These are phyloP conservation scores for Cyberlindnera bimundalis DNA, from an alignment of 805 yeast genomes.

Conservation along the genomic window DNA sequence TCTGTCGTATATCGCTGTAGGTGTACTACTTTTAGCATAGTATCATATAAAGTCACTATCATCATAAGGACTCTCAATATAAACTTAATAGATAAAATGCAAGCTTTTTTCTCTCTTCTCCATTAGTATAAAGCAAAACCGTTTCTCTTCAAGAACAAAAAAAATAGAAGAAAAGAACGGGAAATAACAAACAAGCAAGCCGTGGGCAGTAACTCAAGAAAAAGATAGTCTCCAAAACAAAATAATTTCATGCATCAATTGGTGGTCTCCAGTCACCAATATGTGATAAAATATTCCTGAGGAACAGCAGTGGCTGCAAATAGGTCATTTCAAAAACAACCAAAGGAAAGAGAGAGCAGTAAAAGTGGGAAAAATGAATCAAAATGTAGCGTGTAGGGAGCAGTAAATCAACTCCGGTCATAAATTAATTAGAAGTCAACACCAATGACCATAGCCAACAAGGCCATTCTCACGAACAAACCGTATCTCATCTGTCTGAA, in stretches of 20 bases:
- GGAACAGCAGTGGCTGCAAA: too few species aligned
- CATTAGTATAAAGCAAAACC: too few species aligned
- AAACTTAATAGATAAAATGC: constrained; percentile 8
- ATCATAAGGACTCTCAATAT: constrained; percentile 9
- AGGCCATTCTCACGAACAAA: constrained; percentile 96
- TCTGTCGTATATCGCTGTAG: too few species aligned
- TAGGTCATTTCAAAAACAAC: not conserved
- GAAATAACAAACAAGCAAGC: too few species aligned
- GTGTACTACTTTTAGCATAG: constrained; percentile 17
- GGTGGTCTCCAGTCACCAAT: constrained; percentile 10
- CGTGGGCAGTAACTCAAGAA: not conserved
- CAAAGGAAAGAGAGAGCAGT: too few species aligned
- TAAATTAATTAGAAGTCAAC: constrained; percentile 57
- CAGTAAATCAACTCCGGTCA: not conserved
- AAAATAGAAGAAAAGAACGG: too few species aligned
- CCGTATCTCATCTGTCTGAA: constrained; percentile 99
- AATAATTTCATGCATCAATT: not conserved
- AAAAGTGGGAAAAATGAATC: too few species aligned
- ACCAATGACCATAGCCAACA: constrained; percentile 96
- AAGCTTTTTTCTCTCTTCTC: constrained; percentile 1
- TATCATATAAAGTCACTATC: constrained; percentile 7
- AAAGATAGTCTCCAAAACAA: constrained; percentile 1
- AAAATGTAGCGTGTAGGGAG: not conserved
- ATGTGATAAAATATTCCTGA: too few species aligned
- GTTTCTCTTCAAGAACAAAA: too few species aligned